These are phyloP conservation scores for Euphorbia schlechtendalii DNA, from an alignment of 441 rosid species.

Conservation along the genomic window DNA sequence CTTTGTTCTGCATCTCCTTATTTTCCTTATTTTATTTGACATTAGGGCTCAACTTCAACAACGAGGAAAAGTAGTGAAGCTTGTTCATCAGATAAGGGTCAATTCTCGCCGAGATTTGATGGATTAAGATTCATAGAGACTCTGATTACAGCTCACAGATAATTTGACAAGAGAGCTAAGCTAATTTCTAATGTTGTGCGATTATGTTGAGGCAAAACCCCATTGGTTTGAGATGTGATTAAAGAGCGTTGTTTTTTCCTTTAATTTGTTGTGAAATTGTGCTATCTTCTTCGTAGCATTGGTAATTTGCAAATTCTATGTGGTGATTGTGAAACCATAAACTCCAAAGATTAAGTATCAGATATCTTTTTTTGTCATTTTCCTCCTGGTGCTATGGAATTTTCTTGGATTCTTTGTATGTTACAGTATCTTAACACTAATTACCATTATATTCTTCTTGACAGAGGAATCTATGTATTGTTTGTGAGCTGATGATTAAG, in stretches of 20 bases:
- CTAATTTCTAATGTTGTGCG: not conserved
- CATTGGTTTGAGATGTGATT: constrained; percentile 15
- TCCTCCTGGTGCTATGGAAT: not conserved
- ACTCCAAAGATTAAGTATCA: not conserved
- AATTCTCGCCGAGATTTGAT: constrained; percentile 71
- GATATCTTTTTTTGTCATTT: not conserved
- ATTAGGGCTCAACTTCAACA: constrained; percentile 6
- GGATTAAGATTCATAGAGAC: constrained; percentile 94
- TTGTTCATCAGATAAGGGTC: constrained; percentile 30
- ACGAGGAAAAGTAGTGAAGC: constrained; percentile 15
- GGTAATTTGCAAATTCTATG: too few relatives aligned
- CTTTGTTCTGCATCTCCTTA: too few relatives aligned
- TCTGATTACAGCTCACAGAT: constrained; percentile 80
- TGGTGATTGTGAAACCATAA: not conserved
- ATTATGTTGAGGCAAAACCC: constrained; percentile 9
- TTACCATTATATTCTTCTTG: not conserved
- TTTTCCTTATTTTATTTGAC: not conserved
- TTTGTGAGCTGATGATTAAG: not conserved
- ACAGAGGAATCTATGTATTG: not conserved
- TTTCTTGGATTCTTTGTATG: not conserved
- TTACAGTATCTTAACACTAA: not conserved
- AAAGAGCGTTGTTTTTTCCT: not conserved
- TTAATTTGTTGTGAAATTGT: not conserved
- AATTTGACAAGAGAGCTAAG: not conserved
- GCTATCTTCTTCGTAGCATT: not conserved